phyloP scores from a whole-genome alignment of 495 filamentous ascomycete genomes.

The Tuber magnatum region DNA sequence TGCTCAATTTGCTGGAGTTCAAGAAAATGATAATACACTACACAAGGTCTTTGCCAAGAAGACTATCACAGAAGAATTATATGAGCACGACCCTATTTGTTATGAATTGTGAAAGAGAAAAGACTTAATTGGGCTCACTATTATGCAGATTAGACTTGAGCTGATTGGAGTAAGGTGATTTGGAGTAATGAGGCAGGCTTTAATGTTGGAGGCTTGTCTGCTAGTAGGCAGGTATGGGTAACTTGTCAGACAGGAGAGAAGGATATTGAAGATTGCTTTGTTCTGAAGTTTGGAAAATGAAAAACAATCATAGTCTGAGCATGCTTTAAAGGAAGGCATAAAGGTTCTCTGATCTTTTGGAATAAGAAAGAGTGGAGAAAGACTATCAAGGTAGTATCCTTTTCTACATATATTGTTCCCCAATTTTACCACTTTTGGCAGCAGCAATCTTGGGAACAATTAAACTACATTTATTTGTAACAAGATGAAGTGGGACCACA shows the following conservation, averaged over 20 bases:
- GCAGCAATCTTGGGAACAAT: background rate
- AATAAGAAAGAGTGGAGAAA: conserved; percentile 9
- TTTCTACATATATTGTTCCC: conserved; percentile 10
- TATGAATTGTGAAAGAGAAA: background rate
- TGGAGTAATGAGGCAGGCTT: background rate
- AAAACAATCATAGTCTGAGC: background rate
- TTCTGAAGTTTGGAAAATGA: background rate
- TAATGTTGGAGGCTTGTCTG: background rate
- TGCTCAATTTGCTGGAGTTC: background rate
- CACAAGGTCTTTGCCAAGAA: background rate
- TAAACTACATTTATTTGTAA: conserved; percentile 5
- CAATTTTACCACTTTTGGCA: conserved; percentile 5
- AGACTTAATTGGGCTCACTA: background rate
- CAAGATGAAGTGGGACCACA: background rate
- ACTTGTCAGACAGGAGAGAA: background rate
- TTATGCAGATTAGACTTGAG: background rate
- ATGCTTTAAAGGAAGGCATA: background rate
- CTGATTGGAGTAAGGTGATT: background rate
- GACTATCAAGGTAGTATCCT: background rate
- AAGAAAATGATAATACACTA: background rate
- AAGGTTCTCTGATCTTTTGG: conserved; percentile 15
- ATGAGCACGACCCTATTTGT: background rate
- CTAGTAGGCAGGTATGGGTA: background rate
- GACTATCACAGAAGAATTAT: background rate
- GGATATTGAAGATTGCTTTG: background rate